Conservation (phyloP, 768 basidiomycete genomes). For the Russula earlei region DNA sequence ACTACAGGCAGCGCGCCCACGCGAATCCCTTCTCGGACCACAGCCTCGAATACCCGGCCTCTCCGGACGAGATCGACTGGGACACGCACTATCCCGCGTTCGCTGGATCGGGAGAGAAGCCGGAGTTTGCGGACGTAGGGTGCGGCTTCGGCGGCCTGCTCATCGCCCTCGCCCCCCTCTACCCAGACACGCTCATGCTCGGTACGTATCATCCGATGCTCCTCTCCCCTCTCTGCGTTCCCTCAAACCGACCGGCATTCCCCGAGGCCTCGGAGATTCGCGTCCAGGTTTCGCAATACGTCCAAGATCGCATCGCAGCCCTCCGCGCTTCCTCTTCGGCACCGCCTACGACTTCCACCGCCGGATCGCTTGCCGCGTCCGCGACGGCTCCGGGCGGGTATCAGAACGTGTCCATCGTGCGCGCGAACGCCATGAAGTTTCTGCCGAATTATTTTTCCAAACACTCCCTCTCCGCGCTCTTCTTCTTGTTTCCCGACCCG, state of each 20-base stretch:
- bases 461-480: constrained; percentile 83
- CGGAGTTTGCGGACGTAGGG: constrained; percentile 94
- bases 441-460: constrained; percentile 92
- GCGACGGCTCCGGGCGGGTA: constrained; percentile 36
- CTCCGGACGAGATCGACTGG: constrained; percentile 77
- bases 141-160: constrained; percentile 96
- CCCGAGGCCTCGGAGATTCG: too few species aligned
- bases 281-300: constrained; percentile 88
- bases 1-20: constrained; percentile 76
- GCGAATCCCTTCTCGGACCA: constrained; percentile 87
- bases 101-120: constrained; percentile 45
- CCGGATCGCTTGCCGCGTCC: constrained; percentile 1
- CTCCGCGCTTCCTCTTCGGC: constrained; percentile 54
- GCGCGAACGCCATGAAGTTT: constrained; percentile 98
- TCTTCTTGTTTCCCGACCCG: constrained; percentile 98
- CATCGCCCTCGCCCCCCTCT: constrained; percentile 79
- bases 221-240: neutral
- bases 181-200: constrained; percentile 87
- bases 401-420: constrained; percentile 86
- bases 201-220: constrained; percentile 42
- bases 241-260: neutral
- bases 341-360: constrained; percentile 14
- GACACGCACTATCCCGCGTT: constrained; percentile 70
- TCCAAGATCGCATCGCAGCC: constrained; percentile 88
- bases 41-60: constrained; percentile 74